A percentile compares a stretch with the other conserved stretches of the same genome.
These are phyloP conservation scores for Akanthomyces lecanii DNA, from an alignment of 2,329 filamentous ascomycete species.

Conservation along the genomic window DNA sequence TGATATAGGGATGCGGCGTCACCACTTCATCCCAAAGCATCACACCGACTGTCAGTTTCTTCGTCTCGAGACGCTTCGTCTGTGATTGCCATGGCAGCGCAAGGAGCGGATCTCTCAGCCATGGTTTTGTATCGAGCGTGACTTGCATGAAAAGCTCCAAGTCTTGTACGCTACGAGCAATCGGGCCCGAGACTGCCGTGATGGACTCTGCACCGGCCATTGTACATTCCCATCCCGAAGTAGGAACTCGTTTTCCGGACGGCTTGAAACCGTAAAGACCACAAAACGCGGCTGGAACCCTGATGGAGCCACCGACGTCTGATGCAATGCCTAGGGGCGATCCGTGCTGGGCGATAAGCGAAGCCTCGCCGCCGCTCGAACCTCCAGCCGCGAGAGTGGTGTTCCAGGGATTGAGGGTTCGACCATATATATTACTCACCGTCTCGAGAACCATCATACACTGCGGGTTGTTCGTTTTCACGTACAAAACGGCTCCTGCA, in stretches of 20 bases:
- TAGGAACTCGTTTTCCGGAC: conserved; percentile 21
- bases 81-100: conserved; percentile 18
- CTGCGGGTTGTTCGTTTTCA: conserved; percentile 64
- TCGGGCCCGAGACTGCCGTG: conserved; percentile 36
- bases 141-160: conserved; percentile 37
- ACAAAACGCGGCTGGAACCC: conserved; percentile 30
- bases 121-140: conserved; percentile 33
- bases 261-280: conserved; percentile 22
- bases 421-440: conserved; percentile 57
- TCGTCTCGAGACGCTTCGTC: conserved; percentile 22
- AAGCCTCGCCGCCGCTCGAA: conserved; percentile 51
- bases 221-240: conserved; percentile 17
- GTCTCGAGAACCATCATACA: conserved; percentile 49
- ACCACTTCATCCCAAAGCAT: conserved; percentile 52
- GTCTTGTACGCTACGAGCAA: conserved; percentile 36
- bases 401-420: conserved; percentile 58
- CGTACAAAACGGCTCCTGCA: conserved; percentile 61
- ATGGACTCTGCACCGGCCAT: conserved; percentile 28
- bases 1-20: conserved; percentile 50
- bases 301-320: conserved; percentile 32
- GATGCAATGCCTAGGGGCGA: conserved; percentile 29
- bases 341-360: conserved; percentile 33
- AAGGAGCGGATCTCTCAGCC: conserved; percentile 25
- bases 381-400: conserved; percentile 58
- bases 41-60: conserved; percentile 51